Conservation (phyloP, 129 eudicot genomes). For the carrot (Daucus carota) region DH1_v3.0 NC_030388.2:20578001-20578500, state of each 20-base stretch:
- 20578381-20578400: background rate
- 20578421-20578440: background rate
- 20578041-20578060: constrained; percentile 11
- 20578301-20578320: background rate
- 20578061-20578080: background rate
- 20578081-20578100: background rate
- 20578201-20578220: constrained; percentile 8
- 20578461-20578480: background rate
- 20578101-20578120: constrained; percentile 7
- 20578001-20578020: constrained; percentile 5
- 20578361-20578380: background rate
- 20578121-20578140: constrained; percentile 7
- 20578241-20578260: background rate
- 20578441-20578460: background rate
- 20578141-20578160: constrained; percentile 10
- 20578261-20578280: background rate
- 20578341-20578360: background rate
- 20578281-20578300: background rate
- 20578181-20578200: background rate
- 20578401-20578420: no score
- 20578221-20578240: constrained; percentile 10
- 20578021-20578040: constrained; percentile 4
- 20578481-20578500: no score
- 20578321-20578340: background rate
- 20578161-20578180: constrained; percentile 6